These are phyloP conservation scores for Haematococcus sp. DNA, from an alignment of 139 green algal species.

Conservation along the genomic window DNA sequence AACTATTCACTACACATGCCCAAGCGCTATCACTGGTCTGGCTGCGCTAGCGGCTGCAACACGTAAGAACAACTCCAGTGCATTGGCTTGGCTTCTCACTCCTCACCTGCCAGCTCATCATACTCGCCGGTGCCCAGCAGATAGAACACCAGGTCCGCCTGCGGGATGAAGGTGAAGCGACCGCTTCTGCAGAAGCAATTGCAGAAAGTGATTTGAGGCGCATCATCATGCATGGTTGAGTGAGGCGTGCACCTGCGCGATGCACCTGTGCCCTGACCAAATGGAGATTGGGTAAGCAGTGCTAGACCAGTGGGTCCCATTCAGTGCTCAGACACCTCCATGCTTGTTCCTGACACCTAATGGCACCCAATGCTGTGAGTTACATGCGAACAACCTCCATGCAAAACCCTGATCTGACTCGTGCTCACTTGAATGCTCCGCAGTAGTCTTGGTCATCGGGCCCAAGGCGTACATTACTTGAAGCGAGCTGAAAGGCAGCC, in stretches of 20 bases:
- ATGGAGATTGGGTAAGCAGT: background rate
- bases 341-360: background rate
- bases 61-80: too few relatives aligned
- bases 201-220: too few relatives aligned
- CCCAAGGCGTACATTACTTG: slow-evolving; percentile 23
- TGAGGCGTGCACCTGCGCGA: background rate
- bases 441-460: slow-evolving; percentile 54
- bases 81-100: too few relatives aligned
- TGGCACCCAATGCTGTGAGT: background rate
- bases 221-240: background rate
- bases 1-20: too few relatives aligned
- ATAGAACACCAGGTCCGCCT: slow-evolving; percentile 63
- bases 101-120: slow-evolving; percentile 68
- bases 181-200: slow-evolving; percentile 19
- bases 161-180: slow-evolving; percentile 30
- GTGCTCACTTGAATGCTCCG: slow-evolving; percentile 53
- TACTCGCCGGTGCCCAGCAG: slow-evolving; percentile 73
- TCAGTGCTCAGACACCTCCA: background rate
- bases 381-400: slow-evolving; percentile 1
- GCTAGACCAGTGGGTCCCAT: background rate
- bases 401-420: background rate
- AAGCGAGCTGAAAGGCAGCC: slow-evolving; percentile 46
- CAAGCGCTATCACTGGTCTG: background rate
- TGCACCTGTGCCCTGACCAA: background rate
- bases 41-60: background rate